Conservation (phyloP, 164 flowering plant species). For the Annona squamosa region DNA sequence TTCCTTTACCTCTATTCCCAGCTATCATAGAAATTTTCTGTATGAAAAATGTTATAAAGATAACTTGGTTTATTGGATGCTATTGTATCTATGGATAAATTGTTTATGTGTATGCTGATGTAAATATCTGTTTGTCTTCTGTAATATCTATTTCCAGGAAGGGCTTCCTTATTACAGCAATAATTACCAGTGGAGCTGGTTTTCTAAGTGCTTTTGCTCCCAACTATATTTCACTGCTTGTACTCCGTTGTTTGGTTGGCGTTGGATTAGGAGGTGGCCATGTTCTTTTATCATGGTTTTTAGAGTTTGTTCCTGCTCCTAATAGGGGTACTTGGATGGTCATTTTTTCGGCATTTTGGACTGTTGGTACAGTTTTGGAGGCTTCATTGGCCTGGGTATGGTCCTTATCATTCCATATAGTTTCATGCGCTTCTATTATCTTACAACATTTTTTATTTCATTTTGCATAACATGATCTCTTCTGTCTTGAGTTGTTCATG, state of each 20-base stretch:
- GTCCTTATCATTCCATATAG: not conserved
- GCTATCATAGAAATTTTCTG: no score
- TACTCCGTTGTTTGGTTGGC: conserved; percentile 66
- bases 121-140: not conserved
- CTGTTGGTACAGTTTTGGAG: conserved; percentile 66
- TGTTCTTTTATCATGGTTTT: conserved; percentile 76
- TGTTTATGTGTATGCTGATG: not conserved
- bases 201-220: conserved; percentile 64
- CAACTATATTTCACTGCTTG: conserved; percentile 45
- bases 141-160: conserved; percentile 33
- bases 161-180: conserved; percentile 67
- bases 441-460: not conserved
- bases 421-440: not conserved
- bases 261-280: conserved; percentile 87
- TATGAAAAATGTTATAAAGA: no score
- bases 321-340: conserved; percentile 86
- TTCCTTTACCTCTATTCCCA: no score
- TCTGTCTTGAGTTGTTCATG: not conserved
- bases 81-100: not conserved
- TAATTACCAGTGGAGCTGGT: conserved; percentile 58
- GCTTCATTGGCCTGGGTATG: conserved; percentile 81
- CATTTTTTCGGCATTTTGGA: conserved; percentile 69
- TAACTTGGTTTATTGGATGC: not conserved
- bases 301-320: conserved; percentile 80
- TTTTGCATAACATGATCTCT: not conserved